phyloP scores from a whole-genome alignment of 208 protist species.

The Phytomonas serpens region DNA sequence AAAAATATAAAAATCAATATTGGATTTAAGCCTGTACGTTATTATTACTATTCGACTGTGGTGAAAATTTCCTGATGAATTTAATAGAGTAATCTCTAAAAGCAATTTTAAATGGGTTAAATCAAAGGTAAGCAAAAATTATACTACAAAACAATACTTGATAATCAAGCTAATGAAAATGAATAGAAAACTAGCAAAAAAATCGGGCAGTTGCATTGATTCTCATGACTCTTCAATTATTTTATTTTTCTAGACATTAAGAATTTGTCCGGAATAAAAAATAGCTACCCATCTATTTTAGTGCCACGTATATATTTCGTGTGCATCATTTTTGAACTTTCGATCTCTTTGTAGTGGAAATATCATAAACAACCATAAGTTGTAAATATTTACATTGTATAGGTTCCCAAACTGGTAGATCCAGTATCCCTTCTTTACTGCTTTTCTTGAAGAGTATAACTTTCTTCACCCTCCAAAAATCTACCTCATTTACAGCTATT shows the following conservation, averaged over 20 bases:
- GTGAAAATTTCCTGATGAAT: slow-evolving; percentile 3
- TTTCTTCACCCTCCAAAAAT: not conserved
- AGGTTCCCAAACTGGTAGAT: not conserved
- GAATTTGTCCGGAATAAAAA: slow-evolving; percentile 7
- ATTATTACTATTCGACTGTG: slow-evolving; percentile 1
- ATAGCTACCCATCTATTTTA: not conserved
- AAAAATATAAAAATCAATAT: not conserved
- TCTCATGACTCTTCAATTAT: not conserved
- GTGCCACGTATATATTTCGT: not conserved
- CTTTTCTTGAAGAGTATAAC: not conserved
- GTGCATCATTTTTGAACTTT: not conserved
- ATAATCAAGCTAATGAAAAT: not conserved
- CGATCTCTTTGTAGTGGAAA: not conserved
- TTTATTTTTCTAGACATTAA: not conserved
- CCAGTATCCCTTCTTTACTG: not conserved
- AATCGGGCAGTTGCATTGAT: not conserved
- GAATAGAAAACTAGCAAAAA: not conserved
- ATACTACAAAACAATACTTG: not conserved
- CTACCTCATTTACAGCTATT: too few relatives aligned
- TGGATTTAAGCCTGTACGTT: not conserved
- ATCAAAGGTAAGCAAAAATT: slow-evolving; percentile 1
- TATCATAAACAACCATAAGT: not conserved
- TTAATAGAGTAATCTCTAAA: slow-evolving; percentile 8
- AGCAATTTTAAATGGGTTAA: slow-evolving; percentile 6
- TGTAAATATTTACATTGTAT: not conserved